These are phyloP conservation scores for Zhuliangozyma blackwelliae DNA, from an alignment of 1,139 yeast species.

Conservation along the genomic window DNA sequence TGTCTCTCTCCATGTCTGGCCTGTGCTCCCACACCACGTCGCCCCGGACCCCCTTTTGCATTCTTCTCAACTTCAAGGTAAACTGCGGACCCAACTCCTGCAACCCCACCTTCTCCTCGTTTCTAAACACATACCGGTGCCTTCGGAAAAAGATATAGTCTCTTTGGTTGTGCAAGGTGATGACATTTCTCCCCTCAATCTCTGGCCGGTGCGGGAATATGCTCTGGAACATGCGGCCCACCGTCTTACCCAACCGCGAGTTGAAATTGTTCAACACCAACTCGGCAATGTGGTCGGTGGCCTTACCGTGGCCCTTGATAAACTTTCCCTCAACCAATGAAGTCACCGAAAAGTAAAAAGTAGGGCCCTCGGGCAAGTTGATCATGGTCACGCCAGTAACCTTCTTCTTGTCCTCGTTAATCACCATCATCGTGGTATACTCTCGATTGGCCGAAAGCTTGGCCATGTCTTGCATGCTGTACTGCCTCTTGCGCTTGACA, in stretches of 20 bases:
- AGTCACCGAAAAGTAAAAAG: slow-evolving; percentile 84
- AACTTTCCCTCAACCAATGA: slow-evolving; percentile 72
- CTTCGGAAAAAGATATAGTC: slow-evolving; percentile 93
- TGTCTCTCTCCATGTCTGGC: slow-evolving; percentile 94
- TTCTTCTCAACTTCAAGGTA: slow-evolving; percentile 78
- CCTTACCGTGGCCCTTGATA: slow-evolving; percentile 83
- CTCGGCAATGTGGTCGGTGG: slow-evolving; percentile 90
- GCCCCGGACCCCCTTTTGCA: slow-evolving; percentile 87
- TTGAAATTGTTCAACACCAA: slow-evolving; percentile 85
- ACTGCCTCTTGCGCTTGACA: slow-evolving; percentile 81
- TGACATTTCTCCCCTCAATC: slow-evolving; percentile 90
- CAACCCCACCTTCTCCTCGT: slow-evolving; percentile 88
- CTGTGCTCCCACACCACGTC: slow-evolving; percentile 96
- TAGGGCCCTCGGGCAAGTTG: slow-evolving; percentile 92
- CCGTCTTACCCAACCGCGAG: slow-evolving; percentile 88
- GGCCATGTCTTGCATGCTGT: slow-evolving; percentile 81
- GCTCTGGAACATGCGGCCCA: slow-evolving; percentile 86
- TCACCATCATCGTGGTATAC: slow-evolving; percentile 79
- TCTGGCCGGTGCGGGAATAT: slow-evolving; percentile 92
- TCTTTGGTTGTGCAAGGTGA: slow-evolving; percentile 92
- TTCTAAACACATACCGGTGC: slow-evolving; percentile 84
- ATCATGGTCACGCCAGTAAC: slow-evolving; percentile 91
- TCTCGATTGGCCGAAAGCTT: slow-evolving; percentile 75
- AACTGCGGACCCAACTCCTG: slow-evolving; percentile 98
- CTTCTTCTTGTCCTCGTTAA: slow-evolving; percentile 88